Evolutionary conservation across 352 stramenopile species (phyloP).

Genomic region (Thalassiosira hispida): DNA sequence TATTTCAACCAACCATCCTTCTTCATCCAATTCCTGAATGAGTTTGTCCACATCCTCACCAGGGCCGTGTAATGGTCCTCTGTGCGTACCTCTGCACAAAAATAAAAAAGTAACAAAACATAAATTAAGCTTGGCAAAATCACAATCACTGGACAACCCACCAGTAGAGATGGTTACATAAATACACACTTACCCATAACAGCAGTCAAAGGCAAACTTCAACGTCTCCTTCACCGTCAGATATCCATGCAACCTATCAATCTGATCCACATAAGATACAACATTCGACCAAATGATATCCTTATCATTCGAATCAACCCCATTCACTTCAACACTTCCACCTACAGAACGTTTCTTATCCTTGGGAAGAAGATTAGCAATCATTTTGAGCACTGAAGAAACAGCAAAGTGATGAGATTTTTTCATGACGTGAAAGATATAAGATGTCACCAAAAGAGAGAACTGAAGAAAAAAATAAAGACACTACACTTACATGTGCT

Average conservation of each 20-base stretch:
- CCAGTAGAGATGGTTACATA: too few species aligned
- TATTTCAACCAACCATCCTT: constrained; percentile 85
- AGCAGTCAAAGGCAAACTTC: constrained; percentile 87
- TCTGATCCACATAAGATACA: constrained; percentile 89
- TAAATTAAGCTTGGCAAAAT: constrained; percentile 5
- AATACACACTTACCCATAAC: constrained; percentile 23
- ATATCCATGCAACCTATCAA: constrained; percentile 88
- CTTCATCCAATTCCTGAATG: constrained; percentile 84
- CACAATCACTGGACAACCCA: too few species aligned
- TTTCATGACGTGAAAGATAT: background rate
- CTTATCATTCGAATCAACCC: constrained; percentile 41
- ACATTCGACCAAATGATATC: constrained; percentile 77
- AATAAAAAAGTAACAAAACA: background rate
- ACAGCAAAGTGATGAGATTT: background rate
- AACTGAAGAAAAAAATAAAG: background rate
- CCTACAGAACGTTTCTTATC: constrained; percentile 43
- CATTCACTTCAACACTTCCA: constrained; percentile 60
- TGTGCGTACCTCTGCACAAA: constrained; percentile 27
- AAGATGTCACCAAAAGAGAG: background rate
- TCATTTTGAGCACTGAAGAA: constrained; percentile 71
- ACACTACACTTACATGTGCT: constrained; percentile 18
- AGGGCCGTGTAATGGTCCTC: constrained; percentile 8
- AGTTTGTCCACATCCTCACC: constrained; percentile 23
- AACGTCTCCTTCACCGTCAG: constrained; percentile 92
- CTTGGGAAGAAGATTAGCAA: constrained; percentile 63